Conservation (phyloP, 352 stramenopile species). For the Phytophthora tubulina region DNA sequence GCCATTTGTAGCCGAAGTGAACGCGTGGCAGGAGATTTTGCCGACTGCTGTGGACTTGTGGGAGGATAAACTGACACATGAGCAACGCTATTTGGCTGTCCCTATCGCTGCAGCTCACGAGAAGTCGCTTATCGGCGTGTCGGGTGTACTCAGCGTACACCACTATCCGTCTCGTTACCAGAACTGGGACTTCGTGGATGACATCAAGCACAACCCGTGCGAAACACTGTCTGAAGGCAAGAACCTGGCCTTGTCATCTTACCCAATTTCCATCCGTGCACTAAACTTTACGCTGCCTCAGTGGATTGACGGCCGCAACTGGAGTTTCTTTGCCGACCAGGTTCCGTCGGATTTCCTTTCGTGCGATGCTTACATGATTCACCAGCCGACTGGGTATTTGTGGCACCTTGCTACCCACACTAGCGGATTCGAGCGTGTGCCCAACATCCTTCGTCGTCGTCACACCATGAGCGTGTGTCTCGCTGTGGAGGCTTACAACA, state of each 20-base stretch:
- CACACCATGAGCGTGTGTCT: conserved; percentile 81
- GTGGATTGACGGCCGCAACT: conserved; percentile 83
- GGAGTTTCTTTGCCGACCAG: conserved; percentile 73
- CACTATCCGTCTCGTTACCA: conserved; percentile 86
- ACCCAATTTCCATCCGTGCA: conserved; percentile 77
- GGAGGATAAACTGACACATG: conserved; percentile 49
- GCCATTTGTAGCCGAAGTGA: conserved; percentile 75
- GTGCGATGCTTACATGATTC: conserved; percentile 80
- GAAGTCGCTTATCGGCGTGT: conserved; percentile 63
- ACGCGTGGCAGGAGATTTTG: conserved; percentile 58
- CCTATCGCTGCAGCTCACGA: conserved; percentile 77
- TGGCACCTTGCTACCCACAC: conserved; percentile 83
- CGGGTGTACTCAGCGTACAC: conserved; percentile 77
- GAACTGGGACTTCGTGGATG: conserved; percentile 90
- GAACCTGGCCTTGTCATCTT: conserved; percentile 70
- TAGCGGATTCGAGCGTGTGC: conserved; percentile 79
- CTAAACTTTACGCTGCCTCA: conserved; percentile 78
- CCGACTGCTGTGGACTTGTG: conserved; percentile 61
- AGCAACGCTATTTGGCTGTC: conserved; percentile 73
- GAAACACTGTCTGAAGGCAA: conserved; percentile 43
- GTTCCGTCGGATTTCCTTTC: conserved; percentile 72
- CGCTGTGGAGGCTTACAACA: conserved; percentile 78
- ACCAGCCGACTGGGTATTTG: conserved; percentile 59
- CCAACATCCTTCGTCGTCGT: conserved; percentile 80
- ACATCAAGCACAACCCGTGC: conserved; percentile 82